Evolutionary conservation across 2,329 filamentous ascomycete species (phyloP).

Genomic region (Trichoderma sp.): DNA sequence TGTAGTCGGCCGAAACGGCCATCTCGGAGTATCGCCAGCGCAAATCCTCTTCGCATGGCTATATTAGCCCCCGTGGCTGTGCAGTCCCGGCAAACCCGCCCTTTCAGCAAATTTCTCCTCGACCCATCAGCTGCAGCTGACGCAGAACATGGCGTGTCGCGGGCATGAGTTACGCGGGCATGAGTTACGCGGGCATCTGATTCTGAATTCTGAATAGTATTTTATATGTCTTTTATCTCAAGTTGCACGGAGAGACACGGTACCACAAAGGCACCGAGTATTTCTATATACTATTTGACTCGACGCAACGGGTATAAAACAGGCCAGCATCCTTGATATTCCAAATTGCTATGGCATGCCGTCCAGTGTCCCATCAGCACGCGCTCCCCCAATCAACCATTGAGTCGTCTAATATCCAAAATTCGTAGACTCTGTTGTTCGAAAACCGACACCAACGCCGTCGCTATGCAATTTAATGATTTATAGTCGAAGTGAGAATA

Average conservation of each 20-base stretch:
- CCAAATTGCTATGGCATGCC: not conserved
- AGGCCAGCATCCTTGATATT: not conserved
- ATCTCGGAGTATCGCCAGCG: not conserved
- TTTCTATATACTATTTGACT: not conserved
- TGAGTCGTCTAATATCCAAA: conserved; percentile 5
- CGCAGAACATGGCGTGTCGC: not conserved
- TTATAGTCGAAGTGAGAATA: not conserved
- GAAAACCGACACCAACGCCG: conserved; percentile 32
- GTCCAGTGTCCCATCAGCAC: not conserved
- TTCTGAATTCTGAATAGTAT: not conserved
- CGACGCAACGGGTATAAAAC: not conserved
- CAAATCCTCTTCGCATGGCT: not conserved
- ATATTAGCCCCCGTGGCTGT: conserved; percentile 17
- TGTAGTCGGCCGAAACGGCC: not conserved
- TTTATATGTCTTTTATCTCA: not conserved
- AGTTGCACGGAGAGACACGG: not conserved
- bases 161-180: not conserved
- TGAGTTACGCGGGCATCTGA: not conserved
- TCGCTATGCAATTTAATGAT: conserved; percentile 36
- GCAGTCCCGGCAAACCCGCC: not conserved
- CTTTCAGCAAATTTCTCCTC: not conserved
- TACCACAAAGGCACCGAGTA: too few species aligned
- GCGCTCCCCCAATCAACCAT: not conserved
- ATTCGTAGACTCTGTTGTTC: not conserved
- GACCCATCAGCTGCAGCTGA: not conserved